Base-by-base conservation (phyloP, 306 rosid species). In the Canavalia gladiata region DNA sequence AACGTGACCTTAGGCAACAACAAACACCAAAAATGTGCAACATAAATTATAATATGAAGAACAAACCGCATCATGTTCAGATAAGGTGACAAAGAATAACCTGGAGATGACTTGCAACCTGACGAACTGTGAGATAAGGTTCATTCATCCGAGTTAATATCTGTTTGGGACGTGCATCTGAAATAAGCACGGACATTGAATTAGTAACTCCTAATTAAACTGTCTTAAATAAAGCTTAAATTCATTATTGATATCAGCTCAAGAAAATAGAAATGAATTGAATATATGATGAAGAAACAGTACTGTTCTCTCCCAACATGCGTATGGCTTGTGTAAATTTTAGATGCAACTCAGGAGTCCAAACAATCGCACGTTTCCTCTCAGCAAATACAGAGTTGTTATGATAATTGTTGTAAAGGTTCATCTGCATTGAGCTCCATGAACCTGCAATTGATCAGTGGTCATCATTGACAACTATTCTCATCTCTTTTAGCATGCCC, bases 101-200 rank as follows among this genome's bases (percentile, higher is more conserved):
- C 97, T 90, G 92, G 11, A 85, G 79, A 76, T 91, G 91, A 60
- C 90, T 91, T 9, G 91, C 86, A 62, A 90, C 85, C 33, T 91
- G 94, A 67, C 83, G 83, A n/a, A 46, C 30, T 6, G 94, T 83
- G 56, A 90, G 49, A 41, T 54, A 5, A 52, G 83, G 83, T 51
- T 46, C 87, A n/a, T 84, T 80, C 91, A 91, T 87, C 83, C 18
- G 0, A 52, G 55, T 43, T 34, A 60, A 34, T 70, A 91, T 83
- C 7, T 37, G 8, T 75, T 81, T 91, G 0, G 94, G 94, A 51
- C 87, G 87, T 82, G 86, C 84, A 51, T 57, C 92, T 83, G 74
- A 8, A 74, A 70, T 71, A 75, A 66, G 34, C 46, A 39, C 1
- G 13, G n/a, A 9, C 29, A 42, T 54, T 52, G 72, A 82, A 70